Evolutionary conservation across 805 yeast genomes (phyloP).

Genomic region (Starmerella bacillaris): DNA sequence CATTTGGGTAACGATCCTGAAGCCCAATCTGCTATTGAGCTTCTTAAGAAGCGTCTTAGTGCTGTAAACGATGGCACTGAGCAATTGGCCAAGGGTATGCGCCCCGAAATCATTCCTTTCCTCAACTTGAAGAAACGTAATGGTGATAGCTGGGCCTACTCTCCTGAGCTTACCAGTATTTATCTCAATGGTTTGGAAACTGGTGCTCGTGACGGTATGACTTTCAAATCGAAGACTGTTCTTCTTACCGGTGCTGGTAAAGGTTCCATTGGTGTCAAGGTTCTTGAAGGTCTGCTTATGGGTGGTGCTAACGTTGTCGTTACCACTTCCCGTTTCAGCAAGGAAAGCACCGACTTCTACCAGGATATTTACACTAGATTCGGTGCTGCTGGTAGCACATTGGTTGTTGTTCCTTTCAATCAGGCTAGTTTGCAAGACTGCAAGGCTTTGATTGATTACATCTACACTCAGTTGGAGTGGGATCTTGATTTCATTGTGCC

Average conservation of each 20-base stretch:
- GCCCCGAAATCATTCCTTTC: constrained; percentile 71
- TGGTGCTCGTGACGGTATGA: constrained; percentile 86
- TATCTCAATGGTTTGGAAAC: constrained; percentile 82
- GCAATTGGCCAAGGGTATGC: constrained; percentile 17
- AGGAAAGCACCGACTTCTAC: constrained; percentile 86
- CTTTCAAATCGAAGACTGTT: constrained; percentile 75
- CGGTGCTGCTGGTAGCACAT: constrained; percentile 82
- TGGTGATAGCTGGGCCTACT: constrained; percentile 67
- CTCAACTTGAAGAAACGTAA: constrained; percentile 73
- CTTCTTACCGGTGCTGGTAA: constrained; percentile 97
- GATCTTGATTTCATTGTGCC: constrained; percentile 92
- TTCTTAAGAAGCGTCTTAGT: constrained; percentile 15
- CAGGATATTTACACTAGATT: constrained; percentile 81
- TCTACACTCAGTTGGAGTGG: constrained; percentile 83
- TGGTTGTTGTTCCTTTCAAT: constrained; percentile 95
- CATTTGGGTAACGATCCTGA: constrained; percentile 13
- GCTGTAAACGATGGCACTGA: constrained; percentile 1
- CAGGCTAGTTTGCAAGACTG: constrained; percentile 95
- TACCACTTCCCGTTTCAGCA: constrained; percentile 89
- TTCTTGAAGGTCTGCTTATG: constrained; percentile 79
- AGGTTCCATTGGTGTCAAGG: constrained; percentile 96
- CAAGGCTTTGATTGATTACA: constrained; percentile 63
- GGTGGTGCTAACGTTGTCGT: constrained; percentile 98
- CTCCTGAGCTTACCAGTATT: constrained; percentile 52
- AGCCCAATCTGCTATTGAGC: constrained; percentile 16